phyloP scores from a whole-genome alignment of 2,329 filamentous ascomycete genomes.

The Aureobasidium sp. region DNA sequence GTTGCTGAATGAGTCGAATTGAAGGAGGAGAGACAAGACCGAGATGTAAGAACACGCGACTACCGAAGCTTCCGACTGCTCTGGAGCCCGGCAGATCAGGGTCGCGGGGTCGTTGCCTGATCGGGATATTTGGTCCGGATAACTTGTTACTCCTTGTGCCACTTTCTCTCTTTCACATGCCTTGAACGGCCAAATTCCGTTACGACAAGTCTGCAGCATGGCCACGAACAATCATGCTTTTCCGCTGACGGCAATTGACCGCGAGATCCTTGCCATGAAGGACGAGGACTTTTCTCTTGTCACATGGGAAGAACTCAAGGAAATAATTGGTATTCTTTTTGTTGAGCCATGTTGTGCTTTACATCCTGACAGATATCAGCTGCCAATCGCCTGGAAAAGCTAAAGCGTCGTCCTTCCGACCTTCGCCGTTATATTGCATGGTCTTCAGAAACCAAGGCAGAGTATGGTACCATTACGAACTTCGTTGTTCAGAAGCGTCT shows the following conservation, averaged over 20 bases:
- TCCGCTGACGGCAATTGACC: conserved; percentile 44
- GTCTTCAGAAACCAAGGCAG: conserved; percentile 46
- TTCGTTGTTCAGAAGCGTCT: conserved; percentile 51
- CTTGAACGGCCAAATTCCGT: neutral
- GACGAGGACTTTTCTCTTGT: conserved; percentile 47
- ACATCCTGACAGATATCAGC: conserved; percentile 19
- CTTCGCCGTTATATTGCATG: conserved; percentile 54
- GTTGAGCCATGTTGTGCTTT: neutral
- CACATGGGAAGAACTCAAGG: conserved; percentile 46
- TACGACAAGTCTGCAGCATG: neutral
- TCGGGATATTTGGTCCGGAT: neutral
- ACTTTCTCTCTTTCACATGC: neutral
- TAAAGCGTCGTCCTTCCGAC: conserved; percentile 54
- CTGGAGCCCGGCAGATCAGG: neutral
- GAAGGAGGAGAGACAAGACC: neutral
- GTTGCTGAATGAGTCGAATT: neutral
- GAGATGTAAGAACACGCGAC: conserved; percentile 26
- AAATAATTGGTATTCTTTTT: conserved; percentile 41
- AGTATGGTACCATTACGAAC: conserved; percentile 49
- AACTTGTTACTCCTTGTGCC: neutral
- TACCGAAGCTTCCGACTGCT: neutral
- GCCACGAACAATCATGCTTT: conserved; percentile 26
- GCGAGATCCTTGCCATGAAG: conserved; percentile 41
- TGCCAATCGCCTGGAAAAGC: conserved; percentile 46
- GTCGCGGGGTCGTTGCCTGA: neutral